Evolutionary conservation across 768 basidiomycete species (phyloP).

Genomic region (Leccinum truebloodii): DNA sequence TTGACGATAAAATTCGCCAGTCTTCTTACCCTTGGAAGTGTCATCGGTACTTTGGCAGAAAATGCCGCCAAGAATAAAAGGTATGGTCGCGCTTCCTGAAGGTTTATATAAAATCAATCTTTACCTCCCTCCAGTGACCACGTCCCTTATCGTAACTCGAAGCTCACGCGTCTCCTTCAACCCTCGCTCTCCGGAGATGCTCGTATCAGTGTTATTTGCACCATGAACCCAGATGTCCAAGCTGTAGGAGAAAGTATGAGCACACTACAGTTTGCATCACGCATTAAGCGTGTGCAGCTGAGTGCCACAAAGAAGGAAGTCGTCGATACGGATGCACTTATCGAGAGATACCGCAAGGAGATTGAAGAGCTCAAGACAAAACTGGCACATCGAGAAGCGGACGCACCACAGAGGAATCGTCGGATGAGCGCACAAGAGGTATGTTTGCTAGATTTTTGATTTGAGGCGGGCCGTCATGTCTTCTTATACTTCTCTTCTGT

Average conservation of each 20-base stretch:
- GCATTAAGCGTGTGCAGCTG: conserved; percentile 87
- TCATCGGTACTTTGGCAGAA: conserved; percentile 90
- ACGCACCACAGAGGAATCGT: conserved; percentile 48
- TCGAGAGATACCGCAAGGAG: conserved; percentile 92
- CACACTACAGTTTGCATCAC: conserved; percentile 87
- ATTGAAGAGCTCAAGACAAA: conserved; percentile 86
- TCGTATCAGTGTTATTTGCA: conserved; percentile 94
- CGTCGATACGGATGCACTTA: conserved; percentile 88
- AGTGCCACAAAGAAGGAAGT: conserved; percentile 93
- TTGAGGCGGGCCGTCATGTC: not conserved
- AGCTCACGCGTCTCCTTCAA: conserved; percentile 91
- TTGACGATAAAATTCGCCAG: conserved; percentile 42
- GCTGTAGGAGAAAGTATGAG: conserved; percentile 85
- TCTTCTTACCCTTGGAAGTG: conserved; percentile 87
- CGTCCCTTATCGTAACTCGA: conserved; percentile 93
- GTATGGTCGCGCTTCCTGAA: conserved; percentile 36
- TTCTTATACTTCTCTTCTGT: not conserved
- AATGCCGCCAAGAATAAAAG: conserved; percentile 76
- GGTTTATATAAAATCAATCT: not conserved
- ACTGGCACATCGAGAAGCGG: conserved; percentile 68
- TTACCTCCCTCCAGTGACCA: conserved; percentile 57
- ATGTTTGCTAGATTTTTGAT: not conserved
- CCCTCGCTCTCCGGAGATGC: conserved; percentile 95
- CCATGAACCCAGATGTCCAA: conserved; percentile 80
- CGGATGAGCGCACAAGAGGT: conserved; percentile 43